These are phyloP conservation scores for Clarireedia monteithiana DNA, from an alignment of 2,329 filamentous ascomycete genomes.

Conservation along the genomic window DNA sequence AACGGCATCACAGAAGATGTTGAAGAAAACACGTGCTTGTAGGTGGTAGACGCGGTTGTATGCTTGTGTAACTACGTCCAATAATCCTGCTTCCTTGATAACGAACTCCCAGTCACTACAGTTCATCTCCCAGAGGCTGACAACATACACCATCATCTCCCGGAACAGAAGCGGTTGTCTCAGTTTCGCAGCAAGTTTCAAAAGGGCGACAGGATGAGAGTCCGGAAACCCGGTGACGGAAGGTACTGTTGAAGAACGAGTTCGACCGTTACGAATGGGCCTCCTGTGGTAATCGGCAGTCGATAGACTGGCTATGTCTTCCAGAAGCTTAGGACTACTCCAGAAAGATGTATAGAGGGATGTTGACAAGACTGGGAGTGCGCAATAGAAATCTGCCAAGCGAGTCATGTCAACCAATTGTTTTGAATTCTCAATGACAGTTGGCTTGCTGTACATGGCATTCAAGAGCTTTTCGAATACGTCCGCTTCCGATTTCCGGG, in stretches of 20 bases:
- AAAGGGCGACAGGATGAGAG: not conserved
- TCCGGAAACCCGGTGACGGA: not conserved
- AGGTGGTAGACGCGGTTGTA: not conserved
- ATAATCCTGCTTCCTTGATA: not conserved
- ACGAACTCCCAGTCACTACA: not conserved
- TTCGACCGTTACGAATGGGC: not conserved
- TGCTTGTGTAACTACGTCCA: not conserved
- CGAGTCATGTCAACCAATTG: slow-evolving; percentile 6
- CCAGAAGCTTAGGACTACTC: not conserved
- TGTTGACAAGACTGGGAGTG: slow-evolving; percentile 4
- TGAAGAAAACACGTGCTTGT: not conserved
- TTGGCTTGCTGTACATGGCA: slow-evolving; percentile 13
- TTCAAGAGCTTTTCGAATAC: slow-evolving; percentile 12
- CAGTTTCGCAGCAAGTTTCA: not conserved
- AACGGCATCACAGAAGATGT: not conserved
- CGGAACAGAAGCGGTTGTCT: not conserved
- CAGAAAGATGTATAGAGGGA: not conserved
- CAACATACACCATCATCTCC: not conserved
- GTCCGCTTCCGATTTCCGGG: not conserved
- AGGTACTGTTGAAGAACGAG: not conserved
- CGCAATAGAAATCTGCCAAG: slow-evolving; percentile 13
- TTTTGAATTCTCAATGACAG: not conserved
- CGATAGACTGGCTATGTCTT: not conserved
- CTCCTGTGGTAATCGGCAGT: not conserved
- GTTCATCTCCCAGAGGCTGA: not conserved